A percentile compares a stretch with the other conserved stretches of the same genome.
Conservation (phyloP, 345 rosid genomes). For the Brassica carinata region DNA sequence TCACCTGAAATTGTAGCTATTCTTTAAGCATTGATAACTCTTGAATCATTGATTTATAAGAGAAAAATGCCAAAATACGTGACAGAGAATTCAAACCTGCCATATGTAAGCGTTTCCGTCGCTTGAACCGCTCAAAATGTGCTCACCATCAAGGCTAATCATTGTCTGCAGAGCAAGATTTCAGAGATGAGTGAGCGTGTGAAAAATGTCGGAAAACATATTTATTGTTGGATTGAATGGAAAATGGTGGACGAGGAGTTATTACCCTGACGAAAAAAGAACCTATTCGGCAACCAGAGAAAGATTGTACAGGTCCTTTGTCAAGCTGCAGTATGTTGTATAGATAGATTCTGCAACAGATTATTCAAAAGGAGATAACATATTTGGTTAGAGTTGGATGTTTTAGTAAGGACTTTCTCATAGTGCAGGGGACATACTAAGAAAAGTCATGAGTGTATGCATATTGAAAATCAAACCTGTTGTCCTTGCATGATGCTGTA, state of each 20-base stretch:
- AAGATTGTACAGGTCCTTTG: constrained; percentile 68
- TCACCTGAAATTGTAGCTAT: constrained; percentile 52
- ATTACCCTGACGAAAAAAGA: constrained; percentile 90
- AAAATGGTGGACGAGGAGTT: background rate
- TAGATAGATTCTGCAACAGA: constrained; percentile 66
- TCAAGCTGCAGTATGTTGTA: constrained; percentile 79
- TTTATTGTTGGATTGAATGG: background rate
- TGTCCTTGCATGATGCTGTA: constrained; percentile 94
- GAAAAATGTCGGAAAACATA: background rate
- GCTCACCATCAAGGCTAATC: constrained; percentile 86
- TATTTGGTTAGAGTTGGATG: constrained; percentile 21
- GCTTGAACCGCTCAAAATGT: constrained; percentile 86
- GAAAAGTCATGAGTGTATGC: background rate
- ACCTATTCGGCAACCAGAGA: constrained; percentile 74
- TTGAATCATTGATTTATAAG: constrained; percentile 12
- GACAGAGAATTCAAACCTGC: constrained; percentile 62
- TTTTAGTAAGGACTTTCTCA: background rate
- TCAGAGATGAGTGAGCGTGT: constrained; percentile 9
- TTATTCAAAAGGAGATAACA: no score
- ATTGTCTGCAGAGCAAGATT: constrained; percentile 56
- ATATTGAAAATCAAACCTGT: constrained; percentile 49
- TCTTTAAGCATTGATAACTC: background rate
- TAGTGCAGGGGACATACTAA: background rate
- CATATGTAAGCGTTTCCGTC: constrained; percentile 82
- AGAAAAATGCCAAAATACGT: constrained; percentile 1